A percentile compares a stretch with the other conserved stretches of the same genome.
These are phyloP conservation scores for Mycosphaerella arachidis DNA, from an alignment of 2,329 filamentous ascomycete genomes.

Conservation along the genomic window DNA sequence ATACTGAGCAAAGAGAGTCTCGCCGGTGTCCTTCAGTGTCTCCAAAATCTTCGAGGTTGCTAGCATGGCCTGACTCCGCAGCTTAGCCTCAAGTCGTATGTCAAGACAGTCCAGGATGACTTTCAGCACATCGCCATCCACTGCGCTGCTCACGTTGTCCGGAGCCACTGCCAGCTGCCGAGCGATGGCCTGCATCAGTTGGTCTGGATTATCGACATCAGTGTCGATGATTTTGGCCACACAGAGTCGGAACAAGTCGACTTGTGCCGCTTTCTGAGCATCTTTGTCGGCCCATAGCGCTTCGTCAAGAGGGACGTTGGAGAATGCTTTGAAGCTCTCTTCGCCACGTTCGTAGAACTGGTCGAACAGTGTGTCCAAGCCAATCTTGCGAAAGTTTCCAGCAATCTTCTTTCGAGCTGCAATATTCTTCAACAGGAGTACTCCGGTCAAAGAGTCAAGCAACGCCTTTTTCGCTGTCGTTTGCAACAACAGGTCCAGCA, in stretches of 20 bases:
- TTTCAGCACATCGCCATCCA: slow-evolving; percentile 73
- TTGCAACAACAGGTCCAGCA: slow-evolving; percentile 41
- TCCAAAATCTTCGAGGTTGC: slow-evolving; percentile 81
- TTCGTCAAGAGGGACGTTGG: slow-evolving; percentile 41
- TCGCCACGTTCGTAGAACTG: slow-evolving; percentile 43
- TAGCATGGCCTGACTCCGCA: slow-evolving; percentile 77
- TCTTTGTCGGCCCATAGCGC: slow-evolving; percentile 39
- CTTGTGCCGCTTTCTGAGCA: slow-evolving; percentile 43
- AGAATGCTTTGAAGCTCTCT: slow-evolving; percentile 42
- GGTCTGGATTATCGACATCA: slow-evolving; percentile 66
- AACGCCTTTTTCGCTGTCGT: slow-evolving; percentile 29
- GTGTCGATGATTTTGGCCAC: slow-evolving; percentile 88
- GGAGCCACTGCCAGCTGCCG: slow-evolving; percentile 53
- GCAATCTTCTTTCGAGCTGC: slow-evolving; percentile 41
- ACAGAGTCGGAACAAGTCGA: slow-evolving; percentile 67
- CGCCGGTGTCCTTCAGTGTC: slow-evolving; percentile 66
- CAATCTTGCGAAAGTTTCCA: slow-evolving; percentile 31
- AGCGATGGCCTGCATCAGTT: slow-evolving; percentile 57
- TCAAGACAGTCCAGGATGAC: slow-evolving; percentile 84
- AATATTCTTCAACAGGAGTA: slow-evolving; percentile 23
- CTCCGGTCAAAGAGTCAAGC: slow-evolving; percentile 40
- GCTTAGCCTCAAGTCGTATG: slow-evolving; percentile 66
- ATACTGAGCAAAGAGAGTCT: slow-evolving; percentile 61
- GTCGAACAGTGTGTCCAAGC: slow-evolving; percentile 42
- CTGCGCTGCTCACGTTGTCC: slow-evolving; percentile 58